These are phyloP conservation scores for Torulaspora delbrueckii DNA, from an alignment of 805 yeast species.

Conservation along the genomic window DNA sequence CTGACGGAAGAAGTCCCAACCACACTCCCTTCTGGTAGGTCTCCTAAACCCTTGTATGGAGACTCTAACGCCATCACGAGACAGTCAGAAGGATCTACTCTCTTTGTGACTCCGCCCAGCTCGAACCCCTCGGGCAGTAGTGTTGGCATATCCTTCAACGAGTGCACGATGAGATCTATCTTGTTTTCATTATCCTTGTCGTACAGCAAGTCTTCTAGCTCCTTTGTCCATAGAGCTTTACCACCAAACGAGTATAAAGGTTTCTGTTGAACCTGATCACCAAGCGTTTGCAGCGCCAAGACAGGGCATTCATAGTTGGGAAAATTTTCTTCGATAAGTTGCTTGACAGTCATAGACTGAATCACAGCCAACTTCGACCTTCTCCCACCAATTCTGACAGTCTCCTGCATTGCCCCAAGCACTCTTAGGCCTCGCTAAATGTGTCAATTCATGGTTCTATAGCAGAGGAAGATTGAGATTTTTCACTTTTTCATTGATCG, in stretches of 20 bases:
- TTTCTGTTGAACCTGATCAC: conserved; percentile 78
- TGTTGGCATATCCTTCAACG: conserved; percentile 92
- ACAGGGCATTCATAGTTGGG: conserved; percentile 71
- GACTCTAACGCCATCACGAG: conserved; percentile 67
- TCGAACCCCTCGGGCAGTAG: conserved; percentile 83
- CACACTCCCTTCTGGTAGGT: conserved; percentile 76
- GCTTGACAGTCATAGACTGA: conserved; percentile 74
- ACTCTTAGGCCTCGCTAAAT: not conserved
- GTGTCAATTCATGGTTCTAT: not conserved
- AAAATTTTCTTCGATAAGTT: conserved; percentile 50
- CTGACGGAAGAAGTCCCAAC: conserved; percentile 95
- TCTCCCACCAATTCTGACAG: conserved; percentile 72
- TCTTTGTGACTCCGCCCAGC: conserved; percentile 75
- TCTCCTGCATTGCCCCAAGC: conserved; percentile 19
- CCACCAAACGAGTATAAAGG: conserved; percentile 96
- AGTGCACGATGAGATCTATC: conserved; percentile 87
- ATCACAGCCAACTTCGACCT: conserved; percentile 81
- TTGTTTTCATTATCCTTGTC: conserved; percentile 57
- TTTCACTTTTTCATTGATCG: conserved; percentile 2
- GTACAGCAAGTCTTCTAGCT: conserved; percentile 73
- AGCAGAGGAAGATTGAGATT: not conserved
- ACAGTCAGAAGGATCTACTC: conserved; percentile 95
- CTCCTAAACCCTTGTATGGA: conserved; percentile 57
- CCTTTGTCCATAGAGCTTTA: conserved; percentile 93
- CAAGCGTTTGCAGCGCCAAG: conserved; percentile 76